Conservation (phyloP, 805 yeast species). For the Phaffomyces thermotolerans region DNA sequence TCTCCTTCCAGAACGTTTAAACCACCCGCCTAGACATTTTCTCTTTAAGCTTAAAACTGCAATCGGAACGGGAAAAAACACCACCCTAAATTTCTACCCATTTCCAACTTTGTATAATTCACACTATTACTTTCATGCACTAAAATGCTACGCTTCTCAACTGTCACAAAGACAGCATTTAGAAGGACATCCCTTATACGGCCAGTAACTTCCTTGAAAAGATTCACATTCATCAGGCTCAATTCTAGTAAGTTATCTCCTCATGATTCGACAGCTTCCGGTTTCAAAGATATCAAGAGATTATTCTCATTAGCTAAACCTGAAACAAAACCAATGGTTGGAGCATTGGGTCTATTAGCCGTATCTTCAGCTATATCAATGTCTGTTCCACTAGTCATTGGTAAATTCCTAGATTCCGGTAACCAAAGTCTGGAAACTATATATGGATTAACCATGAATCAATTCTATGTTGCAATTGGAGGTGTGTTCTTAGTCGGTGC, state of each 20-base stretch:
- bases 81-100: too few relatives aligned
- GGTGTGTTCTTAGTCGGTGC: constrained; percentile 68
- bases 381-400: constrained; percentile 77
- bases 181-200: neutral
- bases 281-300: constrained; percentile 31
- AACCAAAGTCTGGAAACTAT: constrained; percentile 27
- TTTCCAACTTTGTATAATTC: too few relatives aligned
- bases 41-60: too few relatives aligned
- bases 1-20: too few relatives aligned
- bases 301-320: constrained; percentile 50
- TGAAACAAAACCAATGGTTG: constrained; percentile 45
- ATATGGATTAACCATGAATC: constrained; percentile 54
- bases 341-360: constrained; percentile 59
- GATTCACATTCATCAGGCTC: neutral
- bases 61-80: too few relatives aligned
- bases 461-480: constrained; percentile 57
- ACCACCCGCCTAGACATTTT: too few relatives aligned
- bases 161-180: neutral
- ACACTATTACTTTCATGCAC: neutral
- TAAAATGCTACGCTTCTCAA: neutral
- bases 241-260: constrained; percentile 20
- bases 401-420: constrained; percentile 67
- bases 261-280: constrained; percentile 29
- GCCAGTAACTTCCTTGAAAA: neutral
- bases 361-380: constrained; percentile 74